Base-by-base conservation (phyloP, 1,284 basidiomycete genomes). In the Naganishia albida region DNA sequence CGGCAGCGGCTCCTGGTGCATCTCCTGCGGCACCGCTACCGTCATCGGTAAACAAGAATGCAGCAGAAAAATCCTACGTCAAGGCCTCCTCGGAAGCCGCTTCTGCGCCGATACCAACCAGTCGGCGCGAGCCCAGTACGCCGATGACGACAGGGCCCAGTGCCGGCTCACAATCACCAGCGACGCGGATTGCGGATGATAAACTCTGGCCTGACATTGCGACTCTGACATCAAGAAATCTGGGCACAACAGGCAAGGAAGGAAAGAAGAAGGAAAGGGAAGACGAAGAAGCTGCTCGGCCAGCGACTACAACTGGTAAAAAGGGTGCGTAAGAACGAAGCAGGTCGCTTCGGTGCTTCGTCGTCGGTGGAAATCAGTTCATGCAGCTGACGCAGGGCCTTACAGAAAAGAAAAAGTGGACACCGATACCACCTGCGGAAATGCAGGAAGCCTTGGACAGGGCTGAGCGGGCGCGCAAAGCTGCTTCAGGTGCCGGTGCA, bases 331-430 rank as follows among this genome's bases (percentile, higher is more conserved):
- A 60, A 71, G 71, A 38, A 23, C n/a, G 15, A 23, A 34, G 10
- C 39, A 20, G 16, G 16, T 12, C 7, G 23, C 13, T 40, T 43
- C 6, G 2, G 20, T 3, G n/a, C 71, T 64, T 23, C 30, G 7
- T 12, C 38, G 40, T 42, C 16, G 10, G 1, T 12, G 25, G 10
- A 30, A 20, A 39, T 28, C n/a, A 38, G 39, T 40, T 59, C 66
- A 51, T 70, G 25, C 1, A 12, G 28, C 20, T 30, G 34, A 7
- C 20, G 26, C 25, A 23, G n/a, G 20, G 18, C 18, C 16, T 40
- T 30, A 43, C 57, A 79, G 77, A 76, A 67, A 79, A 78, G 70
- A 72, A 71, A 30, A 79, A 79, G 69, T 80, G 79, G 79, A 79
- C 68, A 7, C 68, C 77, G 6, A 80, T 80, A 25, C 77, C 79